Evolutionary conservation across 169 alveolate species (phyloP).

Genomic region (Plasmodium relictum): DNA sequence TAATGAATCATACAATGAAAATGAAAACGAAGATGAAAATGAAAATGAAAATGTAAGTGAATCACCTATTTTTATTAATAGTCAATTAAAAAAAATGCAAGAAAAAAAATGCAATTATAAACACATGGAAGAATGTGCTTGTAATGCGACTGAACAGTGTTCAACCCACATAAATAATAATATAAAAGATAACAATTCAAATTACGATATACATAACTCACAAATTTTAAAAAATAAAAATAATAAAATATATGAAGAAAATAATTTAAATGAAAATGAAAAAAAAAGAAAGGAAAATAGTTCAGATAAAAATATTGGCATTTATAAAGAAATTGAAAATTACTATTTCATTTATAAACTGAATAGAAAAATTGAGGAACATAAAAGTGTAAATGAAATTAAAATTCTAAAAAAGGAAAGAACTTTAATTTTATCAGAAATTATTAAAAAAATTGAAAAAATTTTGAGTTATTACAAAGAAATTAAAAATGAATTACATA

Average conservation of each 20-base stretch:
- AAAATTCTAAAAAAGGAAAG: conserved; percentile 47
- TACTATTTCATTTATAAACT: conserved; percentile 57
- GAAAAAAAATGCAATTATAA: too few relatives aligned
- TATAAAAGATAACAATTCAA: neutral
- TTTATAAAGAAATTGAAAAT: conserved; percentile 41
- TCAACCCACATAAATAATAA: neutral
- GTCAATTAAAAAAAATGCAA: too few relatives aligned
- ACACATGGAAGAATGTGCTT: too few relatives aligned
- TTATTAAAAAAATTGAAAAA: conserved; percentile 17
- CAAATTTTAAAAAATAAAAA: neutral
- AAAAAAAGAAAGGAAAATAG: neutral
- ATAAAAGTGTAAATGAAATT: conserved; percentile 40
- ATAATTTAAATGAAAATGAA: neutral
- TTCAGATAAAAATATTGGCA: neutral
- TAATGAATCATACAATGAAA: too few relatives aligned
- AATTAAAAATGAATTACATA: conserved; percentile 44
- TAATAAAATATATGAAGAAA: neutral
- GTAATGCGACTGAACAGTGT: neutral
- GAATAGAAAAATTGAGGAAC: conserved; percentile 70
- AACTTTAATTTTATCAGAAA: conserved; percentile 10
- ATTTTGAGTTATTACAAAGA: conserved; percentile 32
- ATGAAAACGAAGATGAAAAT: too few relatives aligned
- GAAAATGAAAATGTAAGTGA: too few relatives aligned
- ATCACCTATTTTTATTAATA: too few relatives aligned
- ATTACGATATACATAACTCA: neutral